Conservation (phyloP, 2,329 filamentous ascomycete genomes). For the Beauveria rudraprayagi region DNA sequence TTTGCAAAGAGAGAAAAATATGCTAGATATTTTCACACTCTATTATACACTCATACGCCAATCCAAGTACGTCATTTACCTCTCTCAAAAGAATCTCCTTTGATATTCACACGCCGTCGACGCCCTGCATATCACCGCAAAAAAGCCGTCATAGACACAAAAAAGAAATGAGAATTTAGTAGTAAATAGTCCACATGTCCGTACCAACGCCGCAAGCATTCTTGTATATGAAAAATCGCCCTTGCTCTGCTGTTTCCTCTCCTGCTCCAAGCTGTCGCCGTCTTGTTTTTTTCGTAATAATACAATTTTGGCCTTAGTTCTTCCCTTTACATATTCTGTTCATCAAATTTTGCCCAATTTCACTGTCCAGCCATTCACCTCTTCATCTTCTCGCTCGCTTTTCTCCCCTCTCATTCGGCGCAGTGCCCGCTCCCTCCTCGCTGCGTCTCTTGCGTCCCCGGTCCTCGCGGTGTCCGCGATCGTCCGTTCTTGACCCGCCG, state of each 20-base stretch:
- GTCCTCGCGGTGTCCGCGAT: slow-evolving; percentile 29
- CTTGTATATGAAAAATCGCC: not conserved
- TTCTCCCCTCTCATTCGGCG: slow-evolving; percentile 36
- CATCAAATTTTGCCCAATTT: not conserved
- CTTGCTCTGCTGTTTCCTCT: not conserved
- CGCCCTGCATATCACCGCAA: not conserved
- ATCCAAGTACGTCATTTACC: too few species aligned
- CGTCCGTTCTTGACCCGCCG: slow-evolving; percentile 23
- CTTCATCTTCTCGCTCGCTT: slow-evolving; percentile 45
- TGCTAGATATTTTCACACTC: too few species aligned
- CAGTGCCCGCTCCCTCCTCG: slow-evolving; percentile 36
- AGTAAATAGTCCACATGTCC: not conserved
- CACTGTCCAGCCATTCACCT: slow-evolving; percentile 5
- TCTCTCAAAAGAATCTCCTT: too few species aligned
- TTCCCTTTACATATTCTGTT: not conserved
- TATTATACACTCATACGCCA: too few species aligned
- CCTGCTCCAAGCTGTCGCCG: not conserved
- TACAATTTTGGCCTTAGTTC: not conserved
- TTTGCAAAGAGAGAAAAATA: too few species aligned
- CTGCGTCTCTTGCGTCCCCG: slow-evolving; percentile 36
- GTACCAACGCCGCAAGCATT: not conserved
- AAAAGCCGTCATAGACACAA: not conserved
- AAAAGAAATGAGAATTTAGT: not conserved
- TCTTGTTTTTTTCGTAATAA: not conserved
- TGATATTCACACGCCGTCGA: too few species aligned